Evolutionary conservation across 257 asterid genomes (phyloP), one percentile per base, ranked within the genome.

Genomic region (Solanum rostratum): DNA sequence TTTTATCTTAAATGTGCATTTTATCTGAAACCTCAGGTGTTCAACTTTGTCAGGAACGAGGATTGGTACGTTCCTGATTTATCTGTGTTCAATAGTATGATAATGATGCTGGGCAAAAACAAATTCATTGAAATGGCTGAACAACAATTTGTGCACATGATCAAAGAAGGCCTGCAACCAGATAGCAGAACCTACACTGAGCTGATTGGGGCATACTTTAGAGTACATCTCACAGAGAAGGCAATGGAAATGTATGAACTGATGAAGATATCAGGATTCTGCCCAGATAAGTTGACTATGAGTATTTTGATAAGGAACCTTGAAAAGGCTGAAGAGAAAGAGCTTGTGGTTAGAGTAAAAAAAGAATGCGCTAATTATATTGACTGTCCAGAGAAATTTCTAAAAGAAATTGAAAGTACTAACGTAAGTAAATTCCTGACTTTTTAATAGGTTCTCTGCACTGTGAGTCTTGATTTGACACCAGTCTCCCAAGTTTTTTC

Each of bases 181-280:
- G 92, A 94, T 87, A 83, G 91, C 10, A 89, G 94, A 84, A 89
- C 95, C 62, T 94, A 89, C 62, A 90, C 95, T 39, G 98, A 94
- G 87, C 87, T 94, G 87, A 94, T 94, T 41, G 95, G 97, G 83
- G 94, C 93, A 2, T 92, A 94, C 87, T 94, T 94, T 85, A 87
- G 71, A 83, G 94, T 84, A 43, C 92, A 85, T 85, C 88, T 86
- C 94, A 87, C 91, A 81, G 85, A 71, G 29, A 94, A 91, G 69
- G 98, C 95, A 69, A 90, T 94, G 91, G 90, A 88, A 82, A 80
- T 89, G 30, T 94, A 92, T 68, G 91, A 89, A 85, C 74, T 84
- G 73, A 91, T 94, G 98, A 94, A 94, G 90, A 90, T 90, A 84
- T 92, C 97, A 50, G 97, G 93, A 46, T 82, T 85, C 84, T 85